Percentiles rank a stretch among this genome's conserved stretches.
Conservation (phyloP, 805 yeast genomes). For the Middelhovenomyces tepae region DNA sequence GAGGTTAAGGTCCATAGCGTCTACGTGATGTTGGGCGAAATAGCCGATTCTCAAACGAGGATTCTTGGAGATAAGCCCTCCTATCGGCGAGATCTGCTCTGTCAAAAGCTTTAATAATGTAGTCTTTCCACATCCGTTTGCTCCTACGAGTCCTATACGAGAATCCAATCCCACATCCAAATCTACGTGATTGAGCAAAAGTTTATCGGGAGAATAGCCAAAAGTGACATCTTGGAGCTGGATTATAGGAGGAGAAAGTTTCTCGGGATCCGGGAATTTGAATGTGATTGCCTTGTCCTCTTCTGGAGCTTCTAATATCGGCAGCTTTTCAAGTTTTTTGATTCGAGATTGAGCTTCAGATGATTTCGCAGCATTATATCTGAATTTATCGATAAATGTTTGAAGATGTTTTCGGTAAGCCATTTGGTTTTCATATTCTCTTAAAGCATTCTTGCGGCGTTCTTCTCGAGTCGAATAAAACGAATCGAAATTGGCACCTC, state of each 20-base stretch:
- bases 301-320: conserved; percentile 87
- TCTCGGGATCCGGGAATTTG: conserved; percentile 93
- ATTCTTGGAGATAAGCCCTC: conserved; percentile 73
- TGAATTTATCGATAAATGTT: conserved; percentile 86
- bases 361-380: conserved; percentile 96
- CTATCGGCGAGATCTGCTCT: conserved; percentile 64
- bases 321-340: conserved; percentile 90
- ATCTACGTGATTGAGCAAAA: conserved; percentile 69
- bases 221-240: conserved; percentile 81
- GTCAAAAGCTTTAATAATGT: conserved; percentile 80
- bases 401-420: conserved; percentile 91
- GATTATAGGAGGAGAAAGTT: conserved; percentile 84
- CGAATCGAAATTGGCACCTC: conserved; percentile 83
- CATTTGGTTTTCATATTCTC: conserved; percentile 97
- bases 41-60: conserved; percentile 88
- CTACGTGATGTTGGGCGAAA: conserved; percentile 98
- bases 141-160: conserved; percentile 95
- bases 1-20: conserved; percentile 79
- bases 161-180: conserved; percentile 89
- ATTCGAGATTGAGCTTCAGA: conserved; percentile 97
- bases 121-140: conserved; percentile 98
- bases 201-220: conserved; percentile 62
- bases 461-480: conserved; percentile 93
- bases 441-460: conserved; percentile 81
- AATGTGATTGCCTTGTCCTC: conserved; percentile 79